Base-by-base conservation (phyloP, 768 basidiomycete genomes). In the Boletales sp. region DNA sequence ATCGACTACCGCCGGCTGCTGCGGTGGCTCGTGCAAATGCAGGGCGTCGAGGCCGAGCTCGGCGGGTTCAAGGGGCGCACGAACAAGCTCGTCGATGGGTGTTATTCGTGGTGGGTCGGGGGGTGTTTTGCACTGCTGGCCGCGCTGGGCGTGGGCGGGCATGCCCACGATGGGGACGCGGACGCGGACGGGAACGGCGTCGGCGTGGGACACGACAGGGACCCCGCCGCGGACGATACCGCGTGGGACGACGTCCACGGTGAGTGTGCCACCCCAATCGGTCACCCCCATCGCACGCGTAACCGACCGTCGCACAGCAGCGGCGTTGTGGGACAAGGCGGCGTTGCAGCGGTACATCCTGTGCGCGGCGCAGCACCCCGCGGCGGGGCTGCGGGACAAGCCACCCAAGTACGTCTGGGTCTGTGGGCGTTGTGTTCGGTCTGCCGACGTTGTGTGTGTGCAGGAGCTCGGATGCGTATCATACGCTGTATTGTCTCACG, bases 61-160 rank as follows among this genome's bases (percentile, higher is more conserved):
- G 95, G 94, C 4, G 96, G 96, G 2, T 98, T 99, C 70, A 79
- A 78, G 48, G 96, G 96, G 0, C 75, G 96, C 46, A 91, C 92
- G 56, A 99, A 98, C 66, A 99, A 99, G 67, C 79, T 99, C n/a
- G 95, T 99, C 0, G 96, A 99, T 60, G 96, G 95, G 5, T 99
- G 96, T 68, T 99, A 99, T 68, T 86, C 88, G n/a, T 99, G 96
- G 96, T 99, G 95, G 96, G 90, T 92, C 19, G 96, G 91, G 2
- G 94, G 94, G 0, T 78, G 87, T 14, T 90, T 96, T 63, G 76
- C 80, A 0, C 70, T 97, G 8, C 70, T 96, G 0, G 89, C 90
- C 50, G 82, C 80, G 25, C 59, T 83, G 52, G 48, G 75, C 60
- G 15, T 78, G 56, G 70, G 73, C 57, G 66, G 70, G 10, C 68